Evolutionary conservation across 2,329 filamentous ascomycete genomes (phyloP).

Genomic region (Botryosphaeria dothidea): DNA sequence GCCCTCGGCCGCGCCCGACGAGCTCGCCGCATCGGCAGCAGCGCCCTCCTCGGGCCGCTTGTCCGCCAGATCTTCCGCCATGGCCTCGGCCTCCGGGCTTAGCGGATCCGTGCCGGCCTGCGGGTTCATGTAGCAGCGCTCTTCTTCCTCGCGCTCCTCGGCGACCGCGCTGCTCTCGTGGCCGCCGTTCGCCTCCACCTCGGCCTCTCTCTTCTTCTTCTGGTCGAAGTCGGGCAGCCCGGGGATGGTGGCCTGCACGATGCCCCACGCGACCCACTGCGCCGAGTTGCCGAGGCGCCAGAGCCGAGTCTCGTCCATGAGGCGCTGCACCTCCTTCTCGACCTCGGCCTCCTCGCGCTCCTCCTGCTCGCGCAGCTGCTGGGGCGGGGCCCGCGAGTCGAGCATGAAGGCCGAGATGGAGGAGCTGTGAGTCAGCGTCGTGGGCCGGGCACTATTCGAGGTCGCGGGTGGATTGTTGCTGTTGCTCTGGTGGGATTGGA

Average conservation of each 20-base stretch:
- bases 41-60: constrained; percentile 25
- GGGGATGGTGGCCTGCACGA: constrained; percentile 88
- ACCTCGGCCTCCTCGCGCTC: constrained; percentile 61
- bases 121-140: constrained; percentile 17
- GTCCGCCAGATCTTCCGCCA: constrained; percentile 28
- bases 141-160: constrained; percentile 25
- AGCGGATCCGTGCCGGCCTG: constrained; percentile 21
- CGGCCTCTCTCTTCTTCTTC: constrained; percentile 22
- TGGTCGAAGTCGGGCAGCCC: constrained; percentile 60
- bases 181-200: background rate
- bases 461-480: constrained; percentile 35
- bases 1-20: constrained; percentile 26
- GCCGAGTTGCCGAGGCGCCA: constrained; percentile 89
- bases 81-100: constrained; percentile 18
- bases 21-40: constrained; percentile 35
- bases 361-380: constrained; percentile 37
- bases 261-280: constrained; percentile 93
- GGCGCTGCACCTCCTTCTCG: constrained; percentile 67
- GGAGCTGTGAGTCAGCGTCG: constrained; percentile 32
- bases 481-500: constrained; percentile 38
- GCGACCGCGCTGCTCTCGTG: constrained; percentile 11
- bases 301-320: constrained; percentile 76
- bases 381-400: constrained; percentile 54
- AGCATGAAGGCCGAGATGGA: constrained; percentile 71
- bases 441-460: constrained; percentile 26